phyloP scores from a whole-genome alignment of 352 stramenopile species.

The Peronosclerospora sorghi region DNA sequence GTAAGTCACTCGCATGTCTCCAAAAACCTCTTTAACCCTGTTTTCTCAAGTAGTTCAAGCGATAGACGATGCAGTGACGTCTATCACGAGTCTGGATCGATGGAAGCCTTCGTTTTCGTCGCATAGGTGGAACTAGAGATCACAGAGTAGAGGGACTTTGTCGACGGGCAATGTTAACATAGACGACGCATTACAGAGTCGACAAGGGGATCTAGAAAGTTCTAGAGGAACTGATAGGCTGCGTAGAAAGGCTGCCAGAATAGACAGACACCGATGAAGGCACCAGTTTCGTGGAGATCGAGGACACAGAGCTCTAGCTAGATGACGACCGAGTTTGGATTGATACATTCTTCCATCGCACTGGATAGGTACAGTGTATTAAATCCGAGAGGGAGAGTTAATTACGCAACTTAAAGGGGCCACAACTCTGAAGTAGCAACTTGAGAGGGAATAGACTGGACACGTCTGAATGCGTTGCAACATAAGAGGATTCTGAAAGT shows the following conservation, averaged over 20 bases:
- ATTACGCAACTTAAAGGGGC: too few relatives aligned
- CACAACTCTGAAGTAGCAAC: conserved; percentile 11
- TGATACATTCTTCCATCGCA: too few relatives aligned
- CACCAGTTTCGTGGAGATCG: conserved; percentile 18
- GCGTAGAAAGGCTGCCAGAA: conserved; percentile 10
- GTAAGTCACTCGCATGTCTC: conserved; percentile 24
- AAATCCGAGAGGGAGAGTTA: too few relatives aligned
- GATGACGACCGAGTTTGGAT: too few relatives aligned
- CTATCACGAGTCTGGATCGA: conserved; percentile 17
- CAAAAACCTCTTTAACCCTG: conserved; percentile 5
- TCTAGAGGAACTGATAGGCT: conserved; percentile 12
- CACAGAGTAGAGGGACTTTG: too few relatives aligned
- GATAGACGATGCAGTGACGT: conserved; percentile 19
- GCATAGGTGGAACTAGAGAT: too few relatives aligned
- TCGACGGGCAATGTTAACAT: too few relatives aligned
- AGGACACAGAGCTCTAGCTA: conserved; percentile 24
- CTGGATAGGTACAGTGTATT: too few relatives aligned
- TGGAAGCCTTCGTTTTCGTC: conserved; percentile 8
- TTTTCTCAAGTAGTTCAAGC: conserved; percentile 8
- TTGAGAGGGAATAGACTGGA: neutral
- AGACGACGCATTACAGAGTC: conserved; percentile 1
- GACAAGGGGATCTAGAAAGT: neutral
- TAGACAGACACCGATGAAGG: conserved; percentile 14
- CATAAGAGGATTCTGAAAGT: conserved; percentile 28
- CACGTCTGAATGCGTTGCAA: conserved; percentile 8